Evolutionary conservation across 169 alveolate genomes (phyloP).

Genomic region (Babesia ovata): DNA sequence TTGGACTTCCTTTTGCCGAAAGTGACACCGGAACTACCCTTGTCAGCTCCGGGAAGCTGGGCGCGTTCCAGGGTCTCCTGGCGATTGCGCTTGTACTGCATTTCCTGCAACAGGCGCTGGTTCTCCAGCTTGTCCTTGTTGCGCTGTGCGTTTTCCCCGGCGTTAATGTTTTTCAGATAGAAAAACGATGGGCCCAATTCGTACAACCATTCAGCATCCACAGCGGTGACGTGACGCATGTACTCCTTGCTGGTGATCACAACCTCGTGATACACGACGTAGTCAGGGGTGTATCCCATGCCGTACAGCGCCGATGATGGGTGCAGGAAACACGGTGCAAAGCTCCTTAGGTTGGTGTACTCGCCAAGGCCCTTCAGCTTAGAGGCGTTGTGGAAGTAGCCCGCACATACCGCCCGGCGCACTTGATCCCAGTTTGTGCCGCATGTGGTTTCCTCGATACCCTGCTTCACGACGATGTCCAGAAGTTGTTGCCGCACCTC

Average conservation of each 20-base stretch:
- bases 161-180: slow-evolving; percentile 73
- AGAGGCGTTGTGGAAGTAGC: slow-evolving; percentile 99
- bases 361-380: slow-evolving; percentile 98
- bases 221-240: slow-evolving; percentile 97
- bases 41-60: slow-evolving; percentile 29
- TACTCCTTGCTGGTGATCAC: slow-evolving; percentile 98
- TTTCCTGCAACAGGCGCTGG: slow-evolving; percentile 62
- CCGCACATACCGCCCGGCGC: slow-evolving; percentile 97
- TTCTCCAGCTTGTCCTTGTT: slow-evolving; percentile 65
- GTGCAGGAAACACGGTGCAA: slow-evolving; percentile 97
- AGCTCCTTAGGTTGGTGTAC: slow-evolving; percentile 96
- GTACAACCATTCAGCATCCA: slow-evolving; percentile 98
- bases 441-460: slow-evolving; percentile 69
- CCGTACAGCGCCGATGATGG: slow-evolving; percentile 98
- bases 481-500: slow-evolving; percentile 88
- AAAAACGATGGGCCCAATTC: slow-evolving; percentile 86
- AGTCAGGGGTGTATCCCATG: slow-evolving; percentile 98
- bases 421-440: slow-evolving; percentile 91
- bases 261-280: slow-evolving; percentile 99
- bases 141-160: slow-evolving; percentile 58
- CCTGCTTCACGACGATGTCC: slow-evolving; percentile 87
- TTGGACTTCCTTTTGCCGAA: slow-evolving; percentile 45
- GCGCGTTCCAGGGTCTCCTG: slow-evolving; percentile 30
- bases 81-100: slow-evolving; percentile 46
- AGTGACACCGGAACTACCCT: slow-evolving; percentile 15